A percentile compares a stretch with the other conserved stretches of the same genome.
Conservation (phyloP, 2,329 filamentous ascomycete species). For the Botrytis deweyae region DNA sequence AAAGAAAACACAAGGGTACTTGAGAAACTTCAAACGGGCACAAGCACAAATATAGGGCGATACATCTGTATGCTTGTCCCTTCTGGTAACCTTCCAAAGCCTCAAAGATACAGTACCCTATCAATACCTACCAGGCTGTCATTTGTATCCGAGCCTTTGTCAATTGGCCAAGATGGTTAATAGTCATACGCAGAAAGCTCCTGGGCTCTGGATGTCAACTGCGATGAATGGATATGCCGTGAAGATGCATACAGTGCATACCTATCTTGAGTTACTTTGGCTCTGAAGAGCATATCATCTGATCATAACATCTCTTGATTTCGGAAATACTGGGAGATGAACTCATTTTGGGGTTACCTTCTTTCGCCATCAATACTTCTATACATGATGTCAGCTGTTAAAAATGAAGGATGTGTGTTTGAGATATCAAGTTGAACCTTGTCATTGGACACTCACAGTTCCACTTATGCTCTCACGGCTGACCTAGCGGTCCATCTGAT, state of each 20-base stretch:
- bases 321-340: background rate
- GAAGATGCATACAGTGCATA: background rate
- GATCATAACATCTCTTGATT: slow-evolving; percentile 12
- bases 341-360: background rate
- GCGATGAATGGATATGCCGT: background rate
- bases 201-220: background rate
- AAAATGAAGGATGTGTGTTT: background rate
- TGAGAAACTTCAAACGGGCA: background rate
- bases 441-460: background rate
- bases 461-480: slow-evolving; percentile 1
- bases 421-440: background rate
- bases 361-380: slow-evolving; percentile 2
- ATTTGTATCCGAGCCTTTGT: background rate
- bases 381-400: background rate
- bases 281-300: slow-evolving; percentile 11
- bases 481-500: slow-evolving; percentile 11
- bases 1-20: background rate
- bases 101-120: background rate
- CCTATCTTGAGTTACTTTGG: slow-evolving; percentile 17
- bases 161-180: background rate
- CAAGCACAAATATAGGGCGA: background rate
- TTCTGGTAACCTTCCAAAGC: background rate
- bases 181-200: background rate
- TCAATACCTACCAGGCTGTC: slow-evolving; percentile 3
- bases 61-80: slow-evolving; percentile 3